Conservation (phyloP, 306 rosid genomes). For the Sphenostylis stenocarpa region DNA sequence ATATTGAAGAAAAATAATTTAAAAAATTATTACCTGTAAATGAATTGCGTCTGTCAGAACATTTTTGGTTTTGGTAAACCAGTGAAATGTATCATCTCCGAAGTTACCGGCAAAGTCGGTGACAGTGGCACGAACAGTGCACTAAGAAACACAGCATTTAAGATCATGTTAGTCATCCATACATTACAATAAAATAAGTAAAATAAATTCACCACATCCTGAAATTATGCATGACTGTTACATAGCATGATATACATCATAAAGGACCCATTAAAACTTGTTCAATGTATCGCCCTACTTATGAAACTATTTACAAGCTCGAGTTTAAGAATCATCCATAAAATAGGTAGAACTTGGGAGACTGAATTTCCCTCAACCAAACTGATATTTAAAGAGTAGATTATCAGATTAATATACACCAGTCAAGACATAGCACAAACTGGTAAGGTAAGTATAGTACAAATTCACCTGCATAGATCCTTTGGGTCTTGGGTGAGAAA, state of each 20-base stretch:
- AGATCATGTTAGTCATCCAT: slow-evolving; percentile 25
- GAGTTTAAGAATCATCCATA: neutral
- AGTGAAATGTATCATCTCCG: slow-evolving; percentile 40
- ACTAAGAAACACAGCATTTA: slow-evolving; percentile 54
- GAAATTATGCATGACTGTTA: slow-evolving; percentile 10
- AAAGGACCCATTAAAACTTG: slow-evolving; percentile 11
- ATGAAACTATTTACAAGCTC: slow-evolving; percentile 14
- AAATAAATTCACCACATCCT: slow-evolving; percentile 22
- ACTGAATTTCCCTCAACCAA: neutral
- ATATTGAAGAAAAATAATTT: neutral
- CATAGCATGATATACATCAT: slow-evolving; percentile 7
- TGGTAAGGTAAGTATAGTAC: neutral
- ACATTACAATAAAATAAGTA: slow-evolving; percentile 29
- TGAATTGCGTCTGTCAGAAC: slow-evolving; percentile 76
- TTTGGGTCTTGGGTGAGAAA: neutral
- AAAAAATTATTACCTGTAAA: slow-evolving; percentile 63
- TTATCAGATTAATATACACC: neutral
- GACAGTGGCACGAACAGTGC: slow-evolving; percentile 79
- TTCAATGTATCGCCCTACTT: neutral
- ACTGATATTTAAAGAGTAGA: slow-evolving; percentile 16
- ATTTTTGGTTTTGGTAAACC: slow-evolving; percentile 45
- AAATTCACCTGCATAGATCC: neutral
- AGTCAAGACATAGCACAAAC: neutral
- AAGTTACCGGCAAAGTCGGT: slow-evolving; percentile 48
- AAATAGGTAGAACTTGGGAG: neutral